Conservation (phyloP, 495 filamentous ascomycete species). For the Aspergillus carlsbadensis region DNA sequence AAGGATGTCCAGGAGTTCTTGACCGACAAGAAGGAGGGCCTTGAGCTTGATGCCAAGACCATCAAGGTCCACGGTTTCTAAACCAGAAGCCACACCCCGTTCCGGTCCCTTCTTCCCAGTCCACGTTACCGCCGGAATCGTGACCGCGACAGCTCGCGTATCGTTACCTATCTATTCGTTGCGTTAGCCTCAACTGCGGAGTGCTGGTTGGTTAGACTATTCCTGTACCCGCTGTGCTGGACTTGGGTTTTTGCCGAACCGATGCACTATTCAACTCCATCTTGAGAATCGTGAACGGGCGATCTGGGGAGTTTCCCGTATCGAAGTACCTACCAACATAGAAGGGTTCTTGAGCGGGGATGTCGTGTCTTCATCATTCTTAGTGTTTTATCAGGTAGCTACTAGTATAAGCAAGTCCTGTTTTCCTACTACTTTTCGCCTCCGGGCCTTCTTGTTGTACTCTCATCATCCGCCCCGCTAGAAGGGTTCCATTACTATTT, state of each 20-base stretch:
- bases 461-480: too few relatives aligned
- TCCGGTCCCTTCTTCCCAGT: constrained; percentile 46
- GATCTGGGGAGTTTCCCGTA: constrained; percentile 21
- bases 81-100: constrained; percentile 41
- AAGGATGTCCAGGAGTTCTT: constrained; percentile 98
- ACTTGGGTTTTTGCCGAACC: constrained; percentile 38
- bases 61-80: constrained; percentile 81
- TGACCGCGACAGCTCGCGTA: constrained; percentile 31
- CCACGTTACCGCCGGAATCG: constrained; percentile 39
- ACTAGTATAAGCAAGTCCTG: constrained; percentile 7
- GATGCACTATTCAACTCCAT: constrained; percentile 27
- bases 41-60: constrained; percentile 90
- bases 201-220: constrained; percentile 19
- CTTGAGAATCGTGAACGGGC: constrained; percentile 17
- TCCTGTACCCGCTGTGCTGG: constrained; percentile 35
- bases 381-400: constrained; percentile 6
- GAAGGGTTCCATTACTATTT: too few relatives aligned
- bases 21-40: constrained; percentile 87
- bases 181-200: constrained; percentile 23
- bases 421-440: neutral
- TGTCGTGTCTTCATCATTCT: constrained; percentile 8
- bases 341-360: constrained; percentile 10
- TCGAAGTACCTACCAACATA: constrained; percentile 11
- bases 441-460: too few relatives aligned
- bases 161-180: constrained; percentile 18